Evolutionary conservation across 306 rosid species (phyloP), one percentile per base, ranked within the genome.

Genomic region (Glycine soja): DNA sequence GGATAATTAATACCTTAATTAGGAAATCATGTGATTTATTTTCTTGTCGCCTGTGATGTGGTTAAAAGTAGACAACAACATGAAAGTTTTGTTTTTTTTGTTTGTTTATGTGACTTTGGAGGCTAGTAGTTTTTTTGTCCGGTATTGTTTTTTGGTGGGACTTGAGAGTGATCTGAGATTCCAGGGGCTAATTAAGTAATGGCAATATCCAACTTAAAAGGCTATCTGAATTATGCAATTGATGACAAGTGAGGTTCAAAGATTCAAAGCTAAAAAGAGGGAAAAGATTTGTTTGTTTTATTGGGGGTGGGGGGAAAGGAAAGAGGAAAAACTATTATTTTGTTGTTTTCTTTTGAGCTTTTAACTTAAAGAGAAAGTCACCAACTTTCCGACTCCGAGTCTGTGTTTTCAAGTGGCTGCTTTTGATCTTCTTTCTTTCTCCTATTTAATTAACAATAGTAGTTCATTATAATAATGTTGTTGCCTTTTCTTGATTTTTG

Each of bases 81-180:
- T 63, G 4, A 7, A 50, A 45, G 6, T 30, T 61, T 12, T 74
- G 67, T 76, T 42, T 6, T 6, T 6, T 9, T 42, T 6, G n/a
- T 4, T 6, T 42, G 46, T 43, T 1, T 24, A 24, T 24, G 30
- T 24, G 30, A 24, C 30, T 24, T 76, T 89, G 93, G 91, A 89
- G 89, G 81, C n/a, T 90, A 81, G 91, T 82, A 72, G 84, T 80
- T 83, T 36, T 57, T 93, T 94, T 94, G 97, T 94, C 97, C 81
- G 94, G 76, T 88, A 68, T 82, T 77, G 85, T 69, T 57, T 76
- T 76, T 85, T 87, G 85, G 50, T 87, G 51, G 86, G 79, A 54
- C 76, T 73, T 85, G 78, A 12, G 84, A 57, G 80, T 73, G 82
- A 88, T 72, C 86, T 75, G 79, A 82, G 85, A 69, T 14, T 64